phyloP scores from a whole-genome alignment of 2,329 filamentous ascomycete species.

The Verticillium alfalfae region DNA sequence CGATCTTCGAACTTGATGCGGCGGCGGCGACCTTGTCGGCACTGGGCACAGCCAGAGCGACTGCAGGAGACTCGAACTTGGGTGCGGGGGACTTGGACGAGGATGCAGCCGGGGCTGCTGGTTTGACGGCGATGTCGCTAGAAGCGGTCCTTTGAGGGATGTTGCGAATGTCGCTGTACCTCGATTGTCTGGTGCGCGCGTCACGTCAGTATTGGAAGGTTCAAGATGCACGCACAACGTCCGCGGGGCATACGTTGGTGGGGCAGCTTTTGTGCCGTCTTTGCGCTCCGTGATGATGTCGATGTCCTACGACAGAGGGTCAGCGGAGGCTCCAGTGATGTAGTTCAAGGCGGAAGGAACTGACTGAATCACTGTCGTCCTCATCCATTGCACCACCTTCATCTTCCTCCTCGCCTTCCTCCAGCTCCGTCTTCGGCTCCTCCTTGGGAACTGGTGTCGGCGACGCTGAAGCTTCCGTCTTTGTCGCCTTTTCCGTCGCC shows the following conservation, averaged over 20 bases:
- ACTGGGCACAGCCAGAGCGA: slow-evolving; percentile 27
- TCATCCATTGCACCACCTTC: slow-evolving; percentile 56
- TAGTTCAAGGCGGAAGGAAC: slow-evolving; percentile 1
- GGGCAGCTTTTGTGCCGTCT: slow-evolving; percentile 55
- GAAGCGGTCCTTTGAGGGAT: slow-evolving; percentile 56
- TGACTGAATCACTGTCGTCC: slow-evolving; percentile 50
- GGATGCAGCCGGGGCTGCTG: slow-evolving; percentile 26
- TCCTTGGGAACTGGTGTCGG: slow-evolving; percentile 22
- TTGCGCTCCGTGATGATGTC: slow-evolving; percentile 65
- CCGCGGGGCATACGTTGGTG: slow-evolving; percentile 44
- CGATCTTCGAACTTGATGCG: slow-evolving; percentile 74
- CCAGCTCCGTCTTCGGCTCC: slow-evolving; percentile 41
- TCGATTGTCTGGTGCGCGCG: slow-evolving; percentile 40
- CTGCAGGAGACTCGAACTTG: slow-evolving; percentile 23
- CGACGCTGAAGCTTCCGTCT: slow-evolving; percentile 6
- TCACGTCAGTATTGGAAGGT: not conserved
- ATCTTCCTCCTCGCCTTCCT: slow-evolving; percentile 61
- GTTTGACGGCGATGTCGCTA: slow-evolving; percentile 42
- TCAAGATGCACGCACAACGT: not conserved
- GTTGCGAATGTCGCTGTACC: slow-evolving; percentile 61
- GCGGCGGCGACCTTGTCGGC: slow-evolving; percentile 55
- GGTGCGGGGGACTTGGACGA: slow-evolving; percentile 32
- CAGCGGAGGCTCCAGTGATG: not conserved
- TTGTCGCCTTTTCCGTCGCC: slow-evolving; percentile 4
- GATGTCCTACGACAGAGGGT: slow-evolving; percentile 43